phyloP scores from a whole-genome alignment of 2,329 filamentous ascomycete genomes.

The Setomelanomma holmii region DNA sequence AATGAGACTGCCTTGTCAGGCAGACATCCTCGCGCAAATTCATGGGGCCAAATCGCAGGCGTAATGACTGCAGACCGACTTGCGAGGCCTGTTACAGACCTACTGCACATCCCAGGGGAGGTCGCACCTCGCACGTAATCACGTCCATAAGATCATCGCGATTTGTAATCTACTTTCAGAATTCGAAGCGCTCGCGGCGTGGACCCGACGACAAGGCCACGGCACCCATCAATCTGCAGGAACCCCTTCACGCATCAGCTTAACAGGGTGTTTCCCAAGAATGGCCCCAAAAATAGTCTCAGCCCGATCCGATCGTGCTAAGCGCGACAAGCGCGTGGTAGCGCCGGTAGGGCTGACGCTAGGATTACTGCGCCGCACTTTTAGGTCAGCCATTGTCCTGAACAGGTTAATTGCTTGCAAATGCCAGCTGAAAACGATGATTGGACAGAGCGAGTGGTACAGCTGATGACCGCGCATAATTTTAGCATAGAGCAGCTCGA shows the following conservation, averaged over 20 bases:
- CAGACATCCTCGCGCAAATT: constrained; percentile 1
- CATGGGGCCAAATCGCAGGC: background rate
- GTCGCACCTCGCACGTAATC: background rate
- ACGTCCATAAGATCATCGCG: background rate
- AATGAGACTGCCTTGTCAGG: constrained; percentile 2
- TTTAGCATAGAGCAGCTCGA: constrained; percentile 4
- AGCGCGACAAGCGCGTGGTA: constrained; percentile 35
- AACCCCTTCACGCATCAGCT: constrained; percentile 12
- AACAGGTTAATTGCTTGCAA: constrained; percentile 6
- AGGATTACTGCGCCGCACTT: constrained; percentile 19
- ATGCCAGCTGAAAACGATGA: constrained; percentile 4
- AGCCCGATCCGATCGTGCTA: constrained; percentile 19
- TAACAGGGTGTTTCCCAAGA: constrained; percentile 6
- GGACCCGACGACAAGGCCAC: constrained; percentile 9
- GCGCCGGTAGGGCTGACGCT: constrained; percentile 34
- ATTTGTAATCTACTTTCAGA: background rate
- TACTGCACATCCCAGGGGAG: background rate
- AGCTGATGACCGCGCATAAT: constrained; percentile 2
- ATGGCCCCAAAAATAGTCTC: constrained; percentile 37
- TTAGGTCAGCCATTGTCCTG: constrained; percentile 24
- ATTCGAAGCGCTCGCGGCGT: constrained; percentile 16
- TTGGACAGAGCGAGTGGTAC: background rate
- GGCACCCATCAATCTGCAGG: constrained; percentile 9
- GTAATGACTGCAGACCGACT: background rate
- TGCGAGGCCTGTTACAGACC: background rate